These are phyloP conservation scores for Cryptococcus sp. DNA, from an alignment of 1,284 basidiomycete genomes.

Conservation along the genomic window DNA sequence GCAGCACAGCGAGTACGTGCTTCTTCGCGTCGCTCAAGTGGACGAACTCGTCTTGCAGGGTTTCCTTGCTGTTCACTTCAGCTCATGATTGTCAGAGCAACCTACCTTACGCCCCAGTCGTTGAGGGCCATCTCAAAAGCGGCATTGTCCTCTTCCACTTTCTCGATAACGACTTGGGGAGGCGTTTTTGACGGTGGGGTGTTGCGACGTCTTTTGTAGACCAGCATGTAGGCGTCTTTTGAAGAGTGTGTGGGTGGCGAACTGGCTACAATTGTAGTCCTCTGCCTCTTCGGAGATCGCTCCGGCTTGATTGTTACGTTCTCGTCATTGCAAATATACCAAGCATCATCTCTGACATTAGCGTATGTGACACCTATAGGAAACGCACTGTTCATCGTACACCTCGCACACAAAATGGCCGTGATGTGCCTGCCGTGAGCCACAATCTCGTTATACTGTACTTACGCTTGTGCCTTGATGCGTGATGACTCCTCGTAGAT, in stretches of 20 bases:
- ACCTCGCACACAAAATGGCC: constrained; percentile 92
- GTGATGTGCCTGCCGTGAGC: constrained; percentile 71
- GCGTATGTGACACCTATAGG: background rate
- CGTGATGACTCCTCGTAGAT: constrained; percentile 75
- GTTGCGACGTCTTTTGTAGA: constrained; percentile 64
- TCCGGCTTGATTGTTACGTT: constrained; percentile 22
- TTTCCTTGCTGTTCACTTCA: constrained; percentile 12
- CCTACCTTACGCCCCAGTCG: constrained; percentile 19
- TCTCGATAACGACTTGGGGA: constrained; percentile 60
- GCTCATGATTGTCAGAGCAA: background rate
- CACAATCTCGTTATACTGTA: background rate
- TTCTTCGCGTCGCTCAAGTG: constrained; percentile 26
- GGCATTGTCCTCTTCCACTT: constrained; percentile 62
- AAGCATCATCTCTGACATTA: constrained; percentile 63
- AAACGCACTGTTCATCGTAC: constrained; percentile 68
- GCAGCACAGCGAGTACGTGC: constrained; percentile 24
- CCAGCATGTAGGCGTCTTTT: constrained; percentile 88
- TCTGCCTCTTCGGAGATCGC: constrained; percentile 25
- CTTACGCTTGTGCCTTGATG: constrained; percentile 68
- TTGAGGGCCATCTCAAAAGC: constrained; percentile 14
- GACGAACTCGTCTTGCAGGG: constrained; percentile 22
- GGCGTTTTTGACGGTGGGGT: constrained; percentile 48
- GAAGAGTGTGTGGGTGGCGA: constrained; percentile 52
- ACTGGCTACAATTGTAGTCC: constrained; percentile 14
- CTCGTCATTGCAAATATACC: constrained; percentile 91